A percentile compares a stretch with the other conserved stretches of the same genome.
Conservation (phyloP, 1,284 basidiomycete genomes). For the Neonothopanus nambi region DNA sequence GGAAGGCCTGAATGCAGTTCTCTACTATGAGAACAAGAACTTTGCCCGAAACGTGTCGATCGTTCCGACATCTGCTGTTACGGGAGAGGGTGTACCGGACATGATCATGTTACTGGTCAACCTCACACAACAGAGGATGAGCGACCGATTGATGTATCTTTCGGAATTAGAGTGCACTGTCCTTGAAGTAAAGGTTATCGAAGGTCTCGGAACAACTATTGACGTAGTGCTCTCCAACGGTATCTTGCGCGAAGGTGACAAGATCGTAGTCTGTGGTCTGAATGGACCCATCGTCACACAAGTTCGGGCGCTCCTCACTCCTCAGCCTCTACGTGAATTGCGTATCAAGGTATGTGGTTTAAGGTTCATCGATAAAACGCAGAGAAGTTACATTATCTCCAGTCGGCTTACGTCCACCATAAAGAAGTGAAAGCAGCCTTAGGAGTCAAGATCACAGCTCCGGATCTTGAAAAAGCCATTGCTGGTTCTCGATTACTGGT, state of each 20-base stretch:
- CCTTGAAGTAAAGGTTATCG: conserved; percentile 98
- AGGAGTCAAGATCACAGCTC: conserved; percentile 95
- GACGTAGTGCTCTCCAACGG: conserved; percentile 98
- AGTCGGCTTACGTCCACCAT: conserved; percentile 97
- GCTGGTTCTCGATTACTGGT: conserved; percentile 95
- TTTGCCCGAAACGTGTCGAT: conserved; percentile 94
- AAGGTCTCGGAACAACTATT: conserved; percentile 97
- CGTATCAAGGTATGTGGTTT: conserved; percentile 82
- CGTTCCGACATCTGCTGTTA: conserved; percentile 97
- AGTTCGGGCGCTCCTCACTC: conserved; percentile 91
- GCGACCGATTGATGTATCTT: conserved; percentile 96
- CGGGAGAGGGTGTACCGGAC: conserved; percentile 99
- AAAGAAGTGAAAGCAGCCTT: conserved; percentile 98
- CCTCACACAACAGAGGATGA: conserved; percentile 98
- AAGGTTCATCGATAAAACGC: conserved; percentile 5
- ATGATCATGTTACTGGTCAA: conserved; percentile 99
- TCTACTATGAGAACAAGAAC: conserved; percentile 98
- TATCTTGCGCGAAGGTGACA: conserved; percentile 90
- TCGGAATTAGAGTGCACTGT: conserved; percentile 99
- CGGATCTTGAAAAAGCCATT: conserved; percentile 98
- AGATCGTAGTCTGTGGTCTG: conserved; percentile 95
- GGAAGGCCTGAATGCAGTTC: conserved; percentile 93
- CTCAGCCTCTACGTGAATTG: conserved; percentile 94
- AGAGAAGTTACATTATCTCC: not conserved
- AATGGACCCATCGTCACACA: conserved; percentile 98